A percentile compares a stretch with the other conserved stretches of the same genome.
These are phyloP conservation scores for Salvia hispanica DNA, from an alignment of 257 asterid genomes.

Conservation along the genomic window DNA sequence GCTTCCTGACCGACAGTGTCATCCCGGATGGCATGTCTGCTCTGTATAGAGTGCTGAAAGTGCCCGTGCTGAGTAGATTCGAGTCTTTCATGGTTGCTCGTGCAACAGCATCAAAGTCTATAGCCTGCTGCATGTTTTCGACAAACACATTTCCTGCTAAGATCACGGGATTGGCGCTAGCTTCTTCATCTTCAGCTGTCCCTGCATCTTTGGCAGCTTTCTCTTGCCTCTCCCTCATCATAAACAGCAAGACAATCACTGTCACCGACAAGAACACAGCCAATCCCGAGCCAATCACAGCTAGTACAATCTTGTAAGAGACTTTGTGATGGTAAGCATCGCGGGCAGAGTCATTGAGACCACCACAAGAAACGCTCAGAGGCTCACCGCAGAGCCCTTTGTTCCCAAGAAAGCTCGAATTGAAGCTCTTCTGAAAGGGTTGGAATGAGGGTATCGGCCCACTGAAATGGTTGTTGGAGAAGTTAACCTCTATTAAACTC, in stretches of 20 bases:
- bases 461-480: slow-evolving; percentile 71
- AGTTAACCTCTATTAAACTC: slow-evolving; percentile 89
- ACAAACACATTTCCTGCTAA: slow-evolving; percentile 79
- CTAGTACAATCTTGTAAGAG: slow-evolving; percentile 74
- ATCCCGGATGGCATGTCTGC: slow-evolving; percentile 99
- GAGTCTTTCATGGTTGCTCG: slow-evolving; percentile 78
- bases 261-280: slow-evolving; percentile 80
- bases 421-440: slow-evolving; percentile 88
- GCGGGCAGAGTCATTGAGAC: slow-evolving; percentile 41
- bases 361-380: slow-evolving; percentile 60
- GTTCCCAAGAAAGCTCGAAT: slow-evolving; percentile 77
- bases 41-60: slow-evolving; percentile 81
- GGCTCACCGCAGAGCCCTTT: slow-evolving; percentile 93
- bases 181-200: slow-evolving; percentile 40
- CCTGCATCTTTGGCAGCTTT: slow-evolving; percentile 57
- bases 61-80: slow-evolving; percentile 65
- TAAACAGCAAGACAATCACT: slow-evolving; percentile 71
- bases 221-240: slow-evolving; percentile 94
- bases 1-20: slow-evolving; percentile 68
- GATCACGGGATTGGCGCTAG: slow-evolving; percentile 54
- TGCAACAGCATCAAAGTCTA: slow-evolving; percentile 81
- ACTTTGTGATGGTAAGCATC: slow-evolving; percentile 69
- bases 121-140: slow-evolving; percentile 82
- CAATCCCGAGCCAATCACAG: slow-evolving; percentile 89
- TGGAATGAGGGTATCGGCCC: slow-evolving; percentile 80